Conservation (phyloP, 176 grass and related monocot genomes). For the Thalia dealbata region DNA sequence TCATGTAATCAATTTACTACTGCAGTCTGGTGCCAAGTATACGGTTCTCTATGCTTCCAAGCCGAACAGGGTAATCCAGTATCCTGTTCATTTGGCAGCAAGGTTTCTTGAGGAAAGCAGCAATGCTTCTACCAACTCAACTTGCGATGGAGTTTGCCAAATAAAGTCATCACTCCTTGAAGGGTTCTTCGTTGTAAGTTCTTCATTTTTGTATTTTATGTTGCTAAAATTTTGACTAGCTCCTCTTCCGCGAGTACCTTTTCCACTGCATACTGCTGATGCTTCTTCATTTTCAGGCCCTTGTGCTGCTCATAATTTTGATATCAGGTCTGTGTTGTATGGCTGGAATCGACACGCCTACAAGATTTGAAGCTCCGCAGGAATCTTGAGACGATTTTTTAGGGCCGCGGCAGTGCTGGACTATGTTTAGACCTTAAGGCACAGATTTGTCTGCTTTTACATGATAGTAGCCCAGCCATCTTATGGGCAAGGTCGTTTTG, state of each 20-base stretch:
- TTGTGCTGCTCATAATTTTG: slow-evolving; percentile 90
- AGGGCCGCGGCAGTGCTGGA: background rate
- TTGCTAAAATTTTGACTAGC: background rate
- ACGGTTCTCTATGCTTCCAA: slow-evolving; percentile 75
- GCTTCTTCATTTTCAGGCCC: slow-evolving; percentile 41
- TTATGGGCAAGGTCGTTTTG: slow-evolving; percentile 1
- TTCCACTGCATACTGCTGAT: background rate
- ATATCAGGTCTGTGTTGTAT: slow-evolving; percentile 93
- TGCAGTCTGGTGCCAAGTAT: slow-evolving; percentile 48
- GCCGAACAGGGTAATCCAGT: slow-evolving; percentile 36
- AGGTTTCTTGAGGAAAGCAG: slow-evolving; percentile 67
- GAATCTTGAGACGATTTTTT: slow-evolving; percentile 35
- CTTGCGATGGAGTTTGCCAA: slow-evolving; percentile 66
- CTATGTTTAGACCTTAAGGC: background rate
- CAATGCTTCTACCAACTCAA: slow-evolving; percentile 25
- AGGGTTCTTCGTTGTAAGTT: slow-evolving; percentile 88
- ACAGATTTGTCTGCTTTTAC: background rate
- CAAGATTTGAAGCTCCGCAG: slow-evolving; percentile 69
- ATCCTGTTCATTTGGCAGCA: slow-evolving; percentile 25
- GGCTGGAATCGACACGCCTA: slow-evolving; percentile 84
- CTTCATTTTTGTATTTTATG: background rate
- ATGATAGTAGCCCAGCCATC: background rate
- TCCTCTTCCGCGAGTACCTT: background rate
- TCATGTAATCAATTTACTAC: slow-evolving; percentile 35
- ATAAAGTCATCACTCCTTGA: slow-evolving; percentile 81